Percentiles rank a stretch among this genome's conserved stretches.
Evolutionary conservation across 108 stramenopile species (phyloP).

Genomic region (Stephanodiscus minutulus): DNA sequence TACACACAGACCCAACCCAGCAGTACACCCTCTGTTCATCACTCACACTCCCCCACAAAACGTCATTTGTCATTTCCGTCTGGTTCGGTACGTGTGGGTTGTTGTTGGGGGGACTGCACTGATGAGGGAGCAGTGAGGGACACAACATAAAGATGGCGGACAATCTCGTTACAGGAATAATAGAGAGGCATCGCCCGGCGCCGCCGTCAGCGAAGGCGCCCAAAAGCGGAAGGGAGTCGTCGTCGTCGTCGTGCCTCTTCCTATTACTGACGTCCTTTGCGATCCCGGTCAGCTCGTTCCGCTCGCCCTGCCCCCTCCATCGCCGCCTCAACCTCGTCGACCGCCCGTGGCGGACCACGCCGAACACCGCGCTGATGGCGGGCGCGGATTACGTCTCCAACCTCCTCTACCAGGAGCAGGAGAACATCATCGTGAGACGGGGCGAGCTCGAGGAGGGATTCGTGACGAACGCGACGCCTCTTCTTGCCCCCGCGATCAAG

Average conservation of each 20-base stretch:
- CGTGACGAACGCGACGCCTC: constrained; percentile 47
- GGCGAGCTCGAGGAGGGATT: constrained; percentile 61
- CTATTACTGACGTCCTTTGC: background rate
- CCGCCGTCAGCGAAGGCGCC: too few relatives aligned
- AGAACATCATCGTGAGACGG: constrained; percentile 61
- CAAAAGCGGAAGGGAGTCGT: too few relatives aligned
- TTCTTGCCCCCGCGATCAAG: constrained; percentile 33
- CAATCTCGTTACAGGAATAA: too few relatives aligned
- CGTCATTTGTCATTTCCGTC: too few relatives aligned
- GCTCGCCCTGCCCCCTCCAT: background rate
- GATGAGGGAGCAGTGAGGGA: too few relatives aligned
- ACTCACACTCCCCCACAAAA: too few relatives aligned
- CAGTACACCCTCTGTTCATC: too few relatives aligned
- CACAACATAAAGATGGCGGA: too few relatives aligned
- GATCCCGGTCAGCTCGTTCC: background rate
- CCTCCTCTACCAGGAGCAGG: constrained; percentile 74
- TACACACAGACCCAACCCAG: too few relatives aligned
- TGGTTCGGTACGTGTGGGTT: too few relatives aligned
- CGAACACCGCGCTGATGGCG: background rate
- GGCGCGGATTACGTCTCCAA: constrained; percentile 12
- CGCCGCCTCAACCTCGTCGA: background rate
- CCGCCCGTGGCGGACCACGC: background rate
- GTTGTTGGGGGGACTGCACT: too few relatives aligned
- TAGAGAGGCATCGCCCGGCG: too few relatives aligned
- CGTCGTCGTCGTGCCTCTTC: background rate